These are phyloP conservation scores for Hippophae rhamnoides DNA, from an alignment of 306 rosid species.

Conservation along the genomic window DNA sequence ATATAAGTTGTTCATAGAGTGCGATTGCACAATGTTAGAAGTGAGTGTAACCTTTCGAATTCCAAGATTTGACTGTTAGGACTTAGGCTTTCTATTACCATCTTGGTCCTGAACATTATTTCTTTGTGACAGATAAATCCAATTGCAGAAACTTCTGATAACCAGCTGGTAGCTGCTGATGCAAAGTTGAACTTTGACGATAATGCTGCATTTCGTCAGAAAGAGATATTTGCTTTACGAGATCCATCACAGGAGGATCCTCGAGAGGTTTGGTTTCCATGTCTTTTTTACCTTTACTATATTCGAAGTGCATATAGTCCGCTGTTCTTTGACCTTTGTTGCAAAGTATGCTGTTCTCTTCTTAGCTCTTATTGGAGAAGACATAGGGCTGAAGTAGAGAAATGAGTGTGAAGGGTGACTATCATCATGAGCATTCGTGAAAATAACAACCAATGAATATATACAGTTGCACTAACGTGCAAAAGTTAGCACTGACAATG, in stretches of 20 bases:
- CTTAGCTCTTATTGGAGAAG: neutral
- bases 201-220: conserved; percentile 88
- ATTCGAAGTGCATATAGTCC: neutral
- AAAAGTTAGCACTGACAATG: neutral
- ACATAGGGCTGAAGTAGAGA: neutral
- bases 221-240: conserved; percentile 79
- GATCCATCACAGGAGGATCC: conserved; percentile 99
- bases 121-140: conserved; percentile 71
- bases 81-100: conserved; percentile 5
- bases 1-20: conserved; percentile 64
- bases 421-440: no score
- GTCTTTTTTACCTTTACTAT: neutral
- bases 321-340: neutral
- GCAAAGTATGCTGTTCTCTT: neutral
- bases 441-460: no score
- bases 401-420: neutral
- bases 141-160: conserved; percentile 90
- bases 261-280: conserved; percentile 59
- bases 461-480: neutral
- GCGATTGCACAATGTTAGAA: conserved; percentile 94
- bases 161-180: conserved; percentile 96
- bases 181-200: conserved; percentile 97
- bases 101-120: conserved; percentile 11
- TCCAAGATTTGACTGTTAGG: conserved; percentile 4
- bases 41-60: conserved; percentile 40